phyloP scores from a whole-genome alignment of 2,329 filamentous ascomycete species.

The Aspergillus quadricinctus region DNA sequence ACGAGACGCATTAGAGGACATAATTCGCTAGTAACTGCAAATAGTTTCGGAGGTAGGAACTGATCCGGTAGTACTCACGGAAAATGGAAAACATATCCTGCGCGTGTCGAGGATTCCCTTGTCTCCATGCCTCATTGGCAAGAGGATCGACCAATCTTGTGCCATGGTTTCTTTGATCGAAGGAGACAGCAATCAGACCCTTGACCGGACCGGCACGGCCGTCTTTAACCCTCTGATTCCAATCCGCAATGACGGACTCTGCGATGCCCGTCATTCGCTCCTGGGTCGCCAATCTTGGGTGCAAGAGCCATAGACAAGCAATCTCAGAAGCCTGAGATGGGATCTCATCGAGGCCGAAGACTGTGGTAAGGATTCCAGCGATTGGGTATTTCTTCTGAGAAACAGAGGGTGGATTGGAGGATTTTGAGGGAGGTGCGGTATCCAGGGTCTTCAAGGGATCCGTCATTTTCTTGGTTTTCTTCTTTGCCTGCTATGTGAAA shows the following conservation, averaged over 20 bases:
- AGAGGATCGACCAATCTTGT: constrained; percentile 60
- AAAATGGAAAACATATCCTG: constrained; percentile 87
- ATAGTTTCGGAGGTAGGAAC: background rate
- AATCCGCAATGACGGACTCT: constrained; percentile 62
- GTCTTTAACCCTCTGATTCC: constrained; percentile 49
- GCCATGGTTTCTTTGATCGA: constrained; percentile 94
- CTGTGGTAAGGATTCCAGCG: constrained; percentile 70
- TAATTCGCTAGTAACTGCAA: background rate
- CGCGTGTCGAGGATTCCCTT: constrained; percentile 75
- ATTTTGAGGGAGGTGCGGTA: constrained; percentile 15
- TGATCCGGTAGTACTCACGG: constrained; percentile 43
- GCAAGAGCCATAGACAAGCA: constrained; percentile 85
- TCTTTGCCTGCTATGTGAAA: background rate
- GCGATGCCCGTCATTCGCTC: constrained; percentile 74
- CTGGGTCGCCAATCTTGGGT: constrained; percentile 68
- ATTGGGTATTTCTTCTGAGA: constrained; percentile 67
- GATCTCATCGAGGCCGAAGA: constrained; percentile 78
- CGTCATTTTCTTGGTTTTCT: constrained; percentile 22
- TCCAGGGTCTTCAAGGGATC: constrained; percentile 33
- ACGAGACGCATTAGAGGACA: background rate
- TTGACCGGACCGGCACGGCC: constrained; percentile 31
- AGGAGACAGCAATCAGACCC: constrained; percentile 74
- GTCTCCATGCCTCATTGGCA: constrained; percentile 74
- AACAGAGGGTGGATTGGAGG: constrained; percentile 38
- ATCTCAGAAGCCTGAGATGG: constrained; percentile 52